Base-by-base conservation (phyloP, 176 grass and related monocot genomes). In the Hordeum marinum region DNA sequence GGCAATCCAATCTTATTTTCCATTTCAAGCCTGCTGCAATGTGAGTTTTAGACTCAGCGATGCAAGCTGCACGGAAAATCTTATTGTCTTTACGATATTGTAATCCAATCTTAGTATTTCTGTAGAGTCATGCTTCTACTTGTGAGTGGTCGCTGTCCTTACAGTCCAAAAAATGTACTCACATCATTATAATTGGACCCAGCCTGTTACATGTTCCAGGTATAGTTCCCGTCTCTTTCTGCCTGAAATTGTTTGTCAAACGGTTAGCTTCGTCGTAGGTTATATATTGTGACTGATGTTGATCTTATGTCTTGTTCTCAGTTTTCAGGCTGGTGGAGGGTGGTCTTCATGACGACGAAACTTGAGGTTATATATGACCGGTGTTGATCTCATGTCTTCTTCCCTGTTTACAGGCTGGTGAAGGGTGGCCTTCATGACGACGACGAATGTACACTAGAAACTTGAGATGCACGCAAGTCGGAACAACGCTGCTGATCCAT, bases 261-360 rank as follows among this genome's bases (percentile, higher is more conserved):
- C 20, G 58, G 42, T 35, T 35, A 52, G 23, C 55, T 84, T 71
- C 52, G 76, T 42, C 34, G n/a, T 50, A 58, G 64, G 65, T 57
- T 61, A 40, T 43, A 50, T 37, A 57, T 63, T 63, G 50, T n/a
- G 70, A 18, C 20, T 72, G 42, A 20, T 10, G 36, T 65, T 72
- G 42, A 65, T 54, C 20, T 78, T 35, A 54, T 72, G 34, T 71
- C 70, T 26, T 55, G 18, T 52, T 58, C 25, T 81, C 82, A 71
- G 15, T 78, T 71, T 40, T 91, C 62, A 88, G 88, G 87, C 69
- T 90, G 62, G 77, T 81, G 35, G 76, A 87, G 58, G 82, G 81
- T 87, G 83, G 78, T 37, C 75, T 85, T 73, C 46, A 67, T 18
- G 87, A 93, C 37, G 85, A 75, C 54, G 34, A 80, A 40, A 40